Evolutionary conservation across 345 rosid genomes (phyloP).

Genomic region (Salix dunnii): DNA sequence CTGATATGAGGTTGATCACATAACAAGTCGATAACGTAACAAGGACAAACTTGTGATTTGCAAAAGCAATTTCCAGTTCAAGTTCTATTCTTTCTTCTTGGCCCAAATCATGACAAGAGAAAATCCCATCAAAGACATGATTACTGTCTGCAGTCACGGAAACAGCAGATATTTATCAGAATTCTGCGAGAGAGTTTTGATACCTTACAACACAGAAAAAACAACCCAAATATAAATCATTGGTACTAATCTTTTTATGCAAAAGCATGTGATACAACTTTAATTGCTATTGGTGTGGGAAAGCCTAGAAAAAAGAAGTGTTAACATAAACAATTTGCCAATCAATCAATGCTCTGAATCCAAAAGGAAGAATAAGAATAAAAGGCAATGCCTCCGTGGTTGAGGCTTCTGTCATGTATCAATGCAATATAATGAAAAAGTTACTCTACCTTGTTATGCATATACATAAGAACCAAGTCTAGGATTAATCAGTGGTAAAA

Average conservation of each 20-base stretch:
- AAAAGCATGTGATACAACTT: not conserved
- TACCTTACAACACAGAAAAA: not conserved
- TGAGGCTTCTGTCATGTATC: not conserved
- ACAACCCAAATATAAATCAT: not conserved
- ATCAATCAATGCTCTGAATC: not conserved
- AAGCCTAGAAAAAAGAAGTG: not conserved
- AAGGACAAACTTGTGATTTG: not conserved
- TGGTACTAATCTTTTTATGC: not conserved
- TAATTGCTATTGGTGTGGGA: not conserved
- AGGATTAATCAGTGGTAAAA: not conserved
- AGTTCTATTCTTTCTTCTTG: slow-evolving; percentile 34
- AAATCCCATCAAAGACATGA: slow-evolving; percentile 96
- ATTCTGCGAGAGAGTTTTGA: not conserved
- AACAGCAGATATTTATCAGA: not conserved
- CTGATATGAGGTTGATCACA: too few species aligned
- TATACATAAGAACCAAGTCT: not conserved
- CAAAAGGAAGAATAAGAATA: not conserved
- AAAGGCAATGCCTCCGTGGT: not conserved
- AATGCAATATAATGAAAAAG: not conserved
- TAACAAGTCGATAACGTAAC: too few species aligned
- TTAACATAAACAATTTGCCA: not conserved
- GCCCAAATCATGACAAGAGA: slow-evolving; percentile 81
- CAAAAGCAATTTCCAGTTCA: not conserved
- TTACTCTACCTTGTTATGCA: not conserved
- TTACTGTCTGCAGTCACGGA: slow-evolving; percentile 68